phyloP scores from a whole-genome alignment of 1,139 yeast species.

The Scheffersomyces parashehatae region DNA sequence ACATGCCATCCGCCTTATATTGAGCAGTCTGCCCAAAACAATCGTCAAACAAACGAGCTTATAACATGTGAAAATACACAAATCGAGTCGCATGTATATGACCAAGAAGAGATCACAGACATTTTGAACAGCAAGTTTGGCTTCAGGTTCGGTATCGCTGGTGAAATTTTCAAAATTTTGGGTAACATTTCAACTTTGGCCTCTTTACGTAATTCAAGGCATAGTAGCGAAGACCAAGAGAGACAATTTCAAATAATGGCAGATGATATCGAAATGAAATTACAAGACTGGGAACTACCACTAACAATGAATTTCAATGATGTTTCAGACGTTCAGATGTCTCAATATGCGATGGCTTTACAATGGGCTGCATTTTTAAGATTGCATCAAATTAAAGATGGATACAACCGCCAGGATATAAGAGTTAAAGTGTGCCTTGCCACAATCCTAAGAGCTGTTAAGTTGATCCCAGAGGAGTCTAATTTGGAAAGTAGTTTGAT shows the following conservation, averaged over 20 bases:
- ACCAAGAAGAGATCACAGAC: conserved; percentile 16
- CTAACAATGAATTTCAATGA: conserved; percentile 3
- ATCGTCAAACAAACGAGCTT: background rate
- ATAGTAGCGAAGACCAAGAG: conserved; percentile 13
- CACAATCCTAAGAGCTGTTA: conserved; percentile 16
- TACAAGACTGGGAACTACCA: conserved; percentile 21
- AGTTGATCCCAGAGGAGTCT: conserved; percentile 12
- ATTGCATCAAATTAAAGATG: conserved; percentile 19
- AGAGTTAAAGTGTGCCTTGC: conserved; percentile 17
- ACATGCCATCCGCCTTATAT: conserved; percentile 20
- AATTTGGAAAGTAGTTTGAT: conserved; percentile 18
- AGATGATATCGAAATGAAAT: conserved; percentile 18
- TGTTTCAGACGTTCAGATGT: conserved; percentile 8
- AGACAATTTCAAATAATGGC: conserved; percentile 18
- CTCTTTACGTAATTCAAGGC: conserved; percentile 14
- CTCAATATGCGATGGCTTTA: conserved; percentile 19
- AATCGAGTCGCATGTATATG: conserved; percentile 9
- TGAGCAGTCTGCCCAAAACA: conserved; percentile 6
- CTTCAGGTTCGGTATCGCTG: conserved; percentile 22
- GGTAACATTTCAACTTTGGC: conserved; percentile 24
- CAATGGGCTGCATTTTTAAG: conserved; percentile 24
- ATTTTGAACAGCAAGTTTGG: conserved; percentile 21
- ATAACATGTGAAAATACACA: background rate
- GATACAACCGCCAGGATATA: conserved; percentile 18
- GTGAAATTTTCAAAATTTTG: conserved; percentile 21